Evolutionary conservation across 306 rosid species (phyloP), one percentile per base, ranked within the genome.

Genomic region (Alnus glutinosa): DNA sequence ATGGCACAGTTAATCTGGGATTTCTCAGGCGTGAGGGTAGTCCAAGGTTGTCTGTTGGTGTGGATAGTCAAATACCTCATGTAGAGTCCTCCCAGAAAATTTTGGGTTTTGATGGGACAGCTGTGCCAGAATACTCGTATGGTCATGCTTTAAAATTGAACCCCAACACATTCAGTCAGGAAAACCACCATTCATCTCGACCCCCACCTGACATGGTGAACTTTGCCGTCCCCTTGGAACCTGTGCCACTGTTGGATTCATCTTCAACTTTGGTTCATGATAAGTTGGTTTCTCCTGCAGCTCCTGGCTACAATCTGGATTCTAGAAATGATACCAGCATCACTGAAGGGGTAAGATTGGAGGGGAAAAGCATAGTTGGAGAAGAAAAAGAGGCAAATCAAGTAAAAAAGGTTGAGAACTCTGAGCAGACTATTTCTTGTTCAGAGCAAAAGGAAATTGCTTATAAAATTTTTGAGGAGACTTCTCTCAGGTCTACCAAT

Each of bases 81-180:
- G 85, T 82, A 75, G 99, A 96, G 19, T 88, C 96, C 69, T 79
- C 96, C n/a, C 90, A 82, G 72, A 90, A 86, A 80, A 64, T 83
- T 54, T 52, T 89, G 52, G 93, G 92, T 57, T 78, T 83, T 52
- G 97, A 93, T 28, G 93, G 92, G 61, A 57, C 83, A 70, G 73
- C 87, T 64, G 74, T 83, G 83, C 79, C 82, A 7, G 98, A 93
- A 74, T 85, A 82, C 78, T 84, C 90, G 6, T 80, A 68, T 82
- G 80, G 88, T 59, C 90, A 82, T 66, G 84, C 87, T 79, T 80
- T 85, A 46, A 89, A 84, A 75, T 74, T 88, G 55, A 93, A 78
- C 70, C 81, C 87, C 16, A 76, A 68, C 46, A 19, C 78, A 70
- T 79, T 66, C 44, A 81, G 81, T 76, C 89, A 84, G 73, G 96